Base-by-base conservation (phyloP, 768 basidiomycete genomes). In the Suillus tomentosus region DNA sequence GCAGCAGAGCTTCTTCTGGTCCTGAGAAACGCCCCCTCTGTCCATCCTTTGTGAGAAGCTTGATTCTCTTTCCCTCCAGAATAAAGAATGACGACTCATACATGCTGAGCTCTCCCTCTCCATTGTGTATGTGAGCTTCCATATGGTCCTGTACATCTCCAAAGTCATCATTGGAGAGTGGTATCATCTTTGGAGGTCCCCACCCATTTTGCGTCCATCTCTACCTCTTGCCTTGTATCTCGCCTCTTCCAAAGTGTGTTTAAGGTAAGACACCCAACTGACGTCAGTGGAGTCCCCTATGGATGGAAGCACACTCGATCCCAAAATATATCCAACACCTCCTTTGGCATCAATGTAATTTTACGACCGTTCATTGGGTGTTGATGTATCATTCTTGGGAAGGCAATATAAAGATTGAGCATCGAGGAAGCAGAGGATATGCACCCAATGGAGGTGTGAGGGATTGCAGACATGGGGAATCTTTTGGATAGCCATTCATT, bases 121-220 rank as follows among this genome's bases (percentile, higher is more conserved):
- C 45, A 19, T 45, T 4, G 0, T 4, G 10, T 45, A 45, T n/a
- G 0, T 4, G 2, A 2, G 0, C n/a, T n/a, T 10, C 45, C 45
- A 45, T 45, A 3, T 9, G 0, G 10, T 11, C 4, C 19, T 45
- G 45, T 1, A 45, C 45, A 5, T 45, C 45, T 17, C 9, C n/a
- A 3, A 45, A 45, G 43, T 45, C 43, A n/a, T 45, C 19, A n/a
- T 45, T 8, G 0, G 43, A 45, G 8, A 45, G 43, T 0, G 43
- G 19, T 0, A 45, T 45, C 1, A 19, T 2, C 19, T 45, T 45
- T 9, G 19, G 43, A n/a, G 43, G 19, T 10, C 43, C 4, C 45
- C n/a, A 47, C 4, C 45, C 5, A 3, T n/a, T 11, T 47, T 47
- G 0, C 10, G 4, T 47, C 45, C 45, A n/a, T 47, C n/a, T n/a